Percentiles rank a stretch among this genome's conserved stretches.
Conservation (phyloP, 208 protist species). For the Trichomonas gallinae region DNA sequence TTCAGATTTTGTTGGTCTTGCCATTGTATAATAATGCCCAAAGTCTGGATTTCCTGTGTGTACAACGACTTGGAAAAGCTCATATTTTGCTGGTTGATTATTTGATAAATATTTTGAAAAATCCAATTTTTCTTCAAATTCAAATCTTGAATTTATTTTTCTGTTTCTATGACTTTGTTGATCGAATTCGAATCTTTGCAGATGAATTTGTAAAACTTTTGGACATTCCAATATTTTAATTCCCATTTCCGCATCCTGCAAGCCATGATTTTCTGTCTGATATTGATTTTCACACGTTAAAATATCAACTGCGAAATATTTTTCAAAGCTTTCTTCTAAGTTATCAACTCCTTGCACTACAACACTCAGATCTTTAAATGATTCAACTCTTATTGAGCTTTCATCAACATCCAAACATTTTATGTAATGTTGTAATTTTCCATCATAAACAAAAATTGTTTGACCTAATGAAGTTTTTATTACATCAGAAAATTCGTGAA, state of each 20-base stretch:
- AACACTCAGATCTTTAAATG: constrained; percentile 52
- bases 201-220: constrained; percentile 60
- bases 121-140: not conserved
- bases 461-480: constrained; percentile 38
- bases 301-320: not conserved
- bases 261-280: not conserved
- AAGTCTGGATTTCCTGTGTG: not conserved
- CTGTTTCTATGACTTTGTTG: constrained; percentile 35
- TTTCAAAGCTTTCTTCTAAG: constrained; percentile 34
- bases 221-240: constrained; percentile 52
- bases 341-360: constrained; percentile 52
- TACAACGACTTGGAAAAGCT: not conserved
- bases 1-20: not conserved
- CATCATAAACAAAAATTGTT: not conserved
- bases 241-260: constrained; percentile 58
- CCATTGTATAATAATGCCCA: not conserved
- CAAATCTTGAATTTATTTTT: constrained; percentile 49
- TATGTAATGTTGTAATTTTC: constrained; percentile 48
- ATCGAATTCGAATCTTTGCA: constrained; percentile 70
- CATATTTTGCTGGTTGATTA: not conserved
- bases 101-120: not conserved
- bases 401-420: constrained; percentile 63
- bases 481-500: constrained; percentile 63
- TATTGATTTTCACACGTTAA: not conserved
- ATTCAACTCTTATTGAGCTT: constrained; percentile 47